Base-by-base conservation (phyloP, 768 basidiomycete species). In the Leccinum incarnatum region DNA sequence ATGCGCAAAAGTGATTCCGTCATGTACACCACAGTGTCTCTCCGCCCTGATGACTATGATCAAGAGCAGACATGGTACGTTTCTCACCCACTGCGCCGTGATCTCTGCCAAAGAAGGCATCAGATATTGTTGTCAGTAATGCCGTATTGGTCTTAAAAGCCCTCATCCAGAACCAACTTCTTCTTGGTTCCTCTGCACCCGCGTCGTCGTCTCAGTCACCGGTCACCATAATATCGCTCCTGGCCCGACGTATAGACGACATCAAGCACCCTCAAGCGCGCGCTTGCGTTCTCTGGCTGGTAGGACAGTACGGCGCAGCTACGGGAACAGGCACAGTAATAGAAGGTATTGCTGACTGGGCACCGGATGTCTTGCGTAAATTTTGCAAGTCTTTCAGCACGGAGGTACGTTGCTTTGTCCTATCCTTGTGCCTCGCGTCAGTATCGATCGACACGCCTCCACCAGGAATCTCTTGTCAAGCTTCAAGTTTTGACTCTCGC, bases 261-360 rank as follows among this genome's bases (percentile, higher is more conserved):
- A 91, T 98, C 53, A 81, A 77, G 7, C 91, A 95, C 65, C 78
- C 87, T 1, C 82, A 86, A 65, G 94, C 95, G 1, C 78, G 92
- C 30, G 93, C 95, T 0, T 94, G 91, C 64, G 86, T 98, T 1
- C 75, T 93, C 25, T 97, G 96, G 94, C 83, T 98, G 1, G 93
- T 94, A 0, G 95, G 96, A 0, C 93, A 97, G 70, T 93, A 93
- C 68, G 83, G 89, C 17, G 79, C 79, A 14, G 71, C 73, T 6
- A 67, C 70, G 17, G 75, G 74, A 42, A 67, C 65, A 25, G 50
- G 50, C 10, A 62, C 72, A 17, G 72, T 77, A 1, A 77, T 83
- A 2, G 81, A 84, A 53, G 86, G 86, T 15, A 73, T 94, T 8
- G 85, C 78, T 5, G 79, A 81, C 30, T 95, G 91, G 92, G 92